Evolutionary conservation across 202 grass and related monocot genomes (phyloP), one percentile per base, ranked within the genome.

Genomic region (Carex sylvatica): DNA sequence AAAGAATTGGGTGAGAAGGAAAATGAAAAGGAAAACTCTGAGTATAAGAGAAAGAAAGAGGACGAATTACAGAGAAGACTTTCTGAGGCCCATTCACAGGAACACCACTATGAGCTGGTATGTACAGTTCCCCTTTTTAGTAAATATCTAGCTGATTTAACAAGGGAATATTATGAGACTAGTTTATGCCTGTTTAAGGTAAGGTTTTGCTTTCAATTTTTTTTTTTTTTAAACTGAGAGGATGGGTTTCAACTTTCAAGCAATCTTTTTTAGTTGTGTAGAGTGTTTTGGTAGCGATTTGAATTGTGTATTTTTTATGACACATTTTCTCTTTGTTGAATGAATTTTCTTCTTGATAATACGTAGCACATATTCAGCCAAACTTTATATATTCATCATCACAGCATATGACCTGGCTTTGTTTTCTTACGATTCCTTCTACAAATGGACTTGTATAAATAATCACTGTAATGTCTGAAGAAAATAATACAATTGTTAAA

Each of bases 21-120:
- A 84, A 91, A 98, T 86, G 95, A 94, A 91, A 89, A 91, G 84
- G 92, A 98, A 62, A 98, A 98, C 80, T 86, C 83, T 0, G 90
- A 98, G 77, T 98, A 98, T 81, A 92, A 81, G 85, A 91, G 86
- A 76, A 98, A 91, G 85, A 98, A 98, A 80, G 92, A 93, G 88
- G 87, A 93, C 77, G 92, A 98, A 79, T 86, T 98, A 18, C 89
- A 91, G 46, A 91, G 86, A 90, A 94, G 90, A 83, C 79, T 98
- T 78, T 82, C 82, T 52, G 95, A 91, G 83, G 92, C 92, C 81
- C 84, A 80, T 86, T 93, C 90, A 44, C 75, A 78, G 16, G 30
- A 49, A 63, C 85, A 88, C 89, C 95, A 98, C 62, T 83, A 86
- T 69, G 95, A 93, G 46, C 84, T 98, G 95, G 95, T 98, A 98